Evolutionary conservation across 2,329 filamentous ascomycete genomes (phyloP).

Genomic region (Amphichorda felina): DNA sequence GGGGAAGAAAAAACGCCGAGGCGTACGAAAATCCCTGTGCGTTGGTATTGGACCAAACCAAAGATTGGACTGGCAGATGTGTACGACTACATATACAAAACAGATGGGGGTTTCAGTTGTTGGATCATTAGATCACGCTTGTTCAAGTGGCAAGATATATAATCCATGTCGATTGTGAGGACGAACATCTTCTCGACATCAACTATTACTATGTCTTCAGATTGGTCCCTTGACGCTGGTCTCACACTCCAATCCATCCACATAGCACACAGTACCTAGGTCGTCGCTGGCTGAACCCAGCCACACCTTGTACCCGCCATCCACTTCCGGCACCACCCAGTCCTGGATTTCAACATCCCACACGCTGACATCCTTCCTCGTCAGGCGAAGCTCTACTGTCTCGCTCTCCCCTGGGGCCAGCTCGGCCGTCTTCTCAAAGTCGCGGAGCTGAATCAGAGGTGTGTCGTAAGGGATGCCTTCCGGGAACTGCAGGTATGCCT

Average conservation of each 20-base stretch:
- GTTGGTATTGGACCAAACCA: too few relatives aligned
- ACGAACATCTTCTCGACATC: too few relatives aligned
- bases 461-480: constrained; percentile 39
- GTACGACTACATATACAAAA: neutral
- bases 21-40: neutral
- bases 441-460: constrained; percentile 54
- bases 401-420: constrained; percentile 40
- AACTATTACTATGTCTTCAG: constrained; percentile 1
- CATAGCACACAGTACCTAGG: constrained; percentile 16
- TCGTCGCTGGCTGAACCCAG: constrained; percentile 24
- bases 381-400: constrained; percentile 46
- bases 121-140: too few relatives aligned
- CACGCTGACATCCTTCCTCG: constrained; percentile 58
- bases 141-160: too few relatives aligned
- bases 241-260: constrained; percentile 16
- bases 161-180: too few relatives aligned
- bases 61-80: too few relatives aligned
- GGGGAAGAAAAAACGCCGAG: too few relatives aligned
- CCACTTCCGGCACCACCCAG: constrained; percentile 40
- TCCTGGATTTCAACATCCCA: constrained; percentile 60
- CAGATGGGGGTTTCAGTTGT: neutral
- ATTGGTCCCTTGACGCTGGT: constrained; percentile 5
- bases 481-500: constrained; percentile 34
- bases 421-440: constrained; percentile 54
- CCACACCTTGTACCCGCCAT: constrained; percentile 25